Evolutionary conservation across 441 rosid genomes (phyloP).

Genomic region (Monsonia emarginata): DNA sequence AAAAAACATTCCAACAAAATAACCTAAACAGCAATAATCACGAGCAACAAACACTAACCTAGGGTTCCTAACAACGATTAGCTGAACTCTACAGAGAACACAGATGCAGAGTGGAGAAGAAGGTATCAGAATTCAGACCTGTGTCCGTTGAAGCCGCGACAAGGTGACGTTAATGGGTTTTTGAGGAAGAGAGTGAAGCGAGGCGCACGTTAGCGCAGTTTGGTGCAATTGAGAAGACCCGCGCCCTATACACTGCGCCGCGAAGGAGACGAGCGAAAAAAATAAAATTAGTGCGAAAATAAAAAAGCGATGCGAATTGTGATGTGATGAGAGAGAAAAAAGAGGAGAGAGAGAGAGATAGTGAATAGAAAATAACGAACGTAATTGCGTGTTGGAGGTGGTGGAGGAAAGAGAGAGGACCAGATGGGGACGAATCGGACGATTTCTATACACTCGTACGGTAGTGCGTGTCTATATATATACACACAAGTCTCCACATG

Average conservation of each 20-base stretch:
- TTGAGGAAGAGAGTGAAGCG: not conserved
- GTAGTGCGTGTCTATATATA: too few relatives aligned
- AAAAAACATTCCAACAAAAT: not conserved
- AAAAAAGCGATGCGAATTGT: not conserved
- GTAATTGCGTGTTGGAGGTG: too few relatives aligned
- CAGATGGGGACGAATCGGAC: too few relatives aligned
- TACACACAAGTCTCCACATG: too few relatives aligned
- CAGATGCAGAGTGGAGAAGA: not conserved
- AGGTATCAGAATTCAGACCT: conserved; percentile 3
- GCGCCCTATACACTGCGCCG: conserved; percentile 10
- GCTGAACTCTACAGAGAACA: not conserved
- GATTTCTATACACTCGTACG: too few relatives aligned
- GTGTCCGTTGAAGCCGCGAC: conserved; percentile 3
- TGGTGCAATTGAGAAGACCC: not conserved
- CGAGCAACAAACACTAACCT: not conserved
- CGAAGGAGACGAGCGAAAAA: conserved; percentile 2
- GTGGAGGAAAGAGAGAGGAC: too few relatives aligned
- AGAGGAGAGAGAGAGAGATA: too few relatives aligned
- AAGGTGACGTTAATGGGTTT: conserved; percentile 3
- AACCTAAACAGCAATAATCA: not conserved
- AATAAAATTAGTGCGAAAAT: not conserved
- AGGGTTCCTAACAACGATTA: not conserved
- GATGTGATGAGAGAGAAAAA: not conserved
- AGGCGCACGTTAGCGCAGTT: not conserved
- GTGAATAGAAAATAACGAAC: not conserved